phyloP scores from a whole-genome alignment of 352 stramenopile species.

The Pilasporangium apinafurcum region DNA sequence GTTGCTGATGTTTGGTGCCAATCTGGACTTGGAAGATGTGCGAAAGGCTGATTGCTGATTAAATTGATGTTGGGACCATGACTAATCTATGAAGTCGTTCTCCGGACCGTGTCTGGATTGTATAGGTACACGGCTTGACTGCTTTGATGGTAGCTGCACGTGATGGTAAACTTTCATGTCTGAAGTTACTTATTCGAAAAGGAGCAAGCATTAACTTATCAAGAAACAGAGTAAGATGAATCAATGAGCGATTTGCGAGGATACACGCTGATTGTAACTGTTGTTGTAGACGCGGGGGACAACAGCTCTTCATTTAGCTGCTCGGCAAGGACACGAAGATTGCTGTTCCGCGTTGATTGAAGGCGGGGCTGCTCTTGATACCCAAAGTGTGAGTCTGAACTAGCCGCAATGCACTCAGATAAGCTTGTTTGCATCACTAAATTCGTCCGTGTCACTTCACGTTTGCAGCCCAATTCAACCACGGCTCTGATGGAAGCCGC shows the following conservation, averaged over 20 bases:
- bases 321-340: slow-evolving; percentile 66
- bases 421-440: background rate
- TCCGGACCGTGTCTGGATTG: too few relatives aligned
- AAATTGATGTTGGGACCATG: background rate
- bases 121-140: slow-evolving; percentile 73
- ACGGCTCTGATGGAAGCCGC: slow-evolving; percentile 86
- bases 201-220: slow-evolving; percentile 78
- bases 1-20: slow-evolving; percentile 81
- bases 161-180: slow-evolving; percentile 53
- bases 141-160: slow-evolving; percentile 77
- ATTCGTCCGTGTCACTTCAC: background rate
- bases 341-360: slow-evolving; percentile 67
- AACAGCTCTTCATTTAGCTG: slow-evolving; percentile 77
- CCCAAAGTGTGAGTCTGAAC: slow-evolving; percentile 55
- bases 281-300: slow-evolving; percentile 61
- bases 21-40: slow-evolving; percentile 81
- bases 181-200: slow-evolving; percentile 75
- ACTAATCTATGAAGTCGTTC: background rate
- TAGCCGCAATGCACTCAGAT: background rate
- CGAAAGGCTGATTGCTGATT: background rate
- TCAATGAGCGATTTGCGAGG: background rate
- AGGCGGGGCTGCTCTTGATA: slow-evolving; percentile 62
- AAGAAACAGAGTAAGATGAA: slow-evolving; percentile 55
- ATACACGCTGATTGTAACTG: slow-evolving; percentile 4
- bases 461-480: slow-evolving; percentile 65